These are phyloP conservation scores for Rhazya stricta DNA, from an alignment of 257 asterid species.

Conservation along the genomic window DNA sequence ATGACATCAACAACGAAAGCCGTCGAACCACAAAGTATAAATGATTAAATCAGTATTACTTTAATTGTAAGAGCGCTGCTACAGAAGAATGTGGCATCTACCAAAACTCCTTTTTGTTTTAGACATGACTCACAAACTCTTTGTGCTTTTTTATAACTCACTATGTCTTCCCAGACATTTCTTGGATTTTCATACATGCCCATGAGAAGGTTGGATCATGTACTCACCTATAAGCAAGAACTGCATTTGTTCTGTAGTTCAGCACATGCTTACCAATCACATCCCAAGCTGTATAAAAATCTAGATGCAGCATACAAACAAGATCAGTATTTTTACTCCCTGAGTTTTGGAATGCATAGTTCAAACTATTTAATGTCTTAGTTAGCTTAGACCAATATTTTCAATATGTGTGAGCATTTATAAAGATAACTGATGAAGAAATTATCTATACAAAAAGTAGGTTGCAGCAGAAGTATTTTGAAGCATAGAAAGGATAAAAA, in stretches of 20 bases:
- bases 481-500: neutral
- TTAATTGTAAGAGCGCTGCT: neutral
- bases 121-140: neutral
- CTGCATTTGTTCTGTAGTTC: constrained; percentile 50
- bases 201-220: neutral
- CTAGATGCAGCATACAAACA: constrained; percentile 37
- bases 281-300: constrained; percentile 97
- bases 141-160: neutral
- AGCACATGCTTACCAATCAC: constrained; percentile 63
- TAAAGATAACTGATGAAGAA: constrained; percentile 1
- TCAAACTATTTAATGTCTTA: neutral
- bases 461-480: constrained; percentile 1
- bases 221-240: constrained; percentile 71
- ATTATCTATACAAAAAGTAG: neutral
- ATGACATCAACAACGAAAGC: neutral
- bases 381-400: no score
- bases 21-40: no score
- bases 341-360: neutral
- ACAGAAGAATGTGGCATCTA: neutral
- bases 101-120: neutral
- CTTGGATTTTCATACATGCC: neutral
- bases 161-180: neutral
- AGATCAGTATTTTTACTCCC: constrained; percentile 11
- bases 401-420: no score
- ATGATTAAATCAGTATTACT: neutral